Conservation (phyloP, 2,329 filamentous ascomycete genomes). For the Fusarium torulosum region DNA sequence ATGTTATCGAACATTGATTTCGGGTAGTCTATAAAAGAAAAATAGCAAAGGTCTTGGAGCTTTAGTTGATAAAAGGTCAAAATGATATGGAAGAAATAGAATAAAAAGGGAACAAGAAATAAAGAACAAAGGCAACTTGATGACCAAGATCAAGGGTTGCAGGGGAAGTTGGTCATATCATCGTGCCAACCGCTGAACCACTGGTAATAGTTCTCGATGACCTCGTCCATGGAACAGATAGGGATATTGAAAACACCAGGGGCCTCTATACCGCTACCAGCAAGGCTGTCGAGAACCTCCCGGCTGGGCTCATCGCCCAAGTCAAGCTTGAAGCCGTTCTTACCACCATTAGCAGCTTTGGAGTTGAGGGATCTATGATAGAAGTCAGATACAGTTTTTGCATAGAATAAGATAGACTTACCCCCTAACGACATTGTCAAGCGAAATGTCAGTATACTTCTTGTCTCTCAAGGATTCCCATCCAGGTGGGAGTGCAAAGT, state of each 20-base stretch:
- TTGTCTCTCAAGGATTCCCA: conserved; percentile 11
- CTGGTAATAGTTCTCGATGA: conserved; percentile 24
- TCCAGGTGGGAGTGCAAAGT: conserved; percentile 16
- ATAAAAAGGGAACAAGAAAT: background rate
- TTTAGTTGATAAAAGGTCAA: rapidly evolving
- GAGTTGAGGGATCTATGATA: conserved; percentile 24
- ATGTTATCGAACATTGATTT: background rate
- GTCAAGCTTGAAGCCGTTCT: conserved; percentile 25
- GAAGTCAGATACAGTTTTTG: rapidly evolving
- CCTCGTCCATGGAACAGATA: conserved; percentile 29
- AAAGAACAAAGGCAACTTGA: too few relatives aligned
- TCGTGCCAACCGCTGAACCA: conserved; percentile 5
- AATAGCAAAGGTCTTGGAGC: background rate
- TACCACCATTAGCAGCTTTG: conserved; percentile 19
- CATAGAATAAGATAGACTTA: background rate
- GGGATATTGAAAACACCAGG: conserved; percentile 27
- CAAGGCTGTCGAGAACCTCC: conserved; percentile 16
- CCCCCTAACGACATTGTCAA: conserved; percentile 20
- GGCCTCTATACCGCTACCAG: conserved; percentile 22
- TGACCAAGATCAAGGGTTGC: conserved; percentile 3
- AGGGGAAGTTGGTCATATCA: conserved; percentile 32
- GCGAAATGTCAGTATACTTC: conserved; percentile 23
- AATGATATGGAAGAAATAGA: background rate
- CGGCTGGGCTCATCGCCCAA: conserved; percentile 13
- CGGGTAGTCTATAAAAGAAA: background rate